Percentiles rank a stretch among this genome's conserved stretches.
These are phyloP conservation scores for Parietichytrium sp. DNA, from an alignment of 108 stramenopile genomes.

Conservation along the genomic window DNA sequence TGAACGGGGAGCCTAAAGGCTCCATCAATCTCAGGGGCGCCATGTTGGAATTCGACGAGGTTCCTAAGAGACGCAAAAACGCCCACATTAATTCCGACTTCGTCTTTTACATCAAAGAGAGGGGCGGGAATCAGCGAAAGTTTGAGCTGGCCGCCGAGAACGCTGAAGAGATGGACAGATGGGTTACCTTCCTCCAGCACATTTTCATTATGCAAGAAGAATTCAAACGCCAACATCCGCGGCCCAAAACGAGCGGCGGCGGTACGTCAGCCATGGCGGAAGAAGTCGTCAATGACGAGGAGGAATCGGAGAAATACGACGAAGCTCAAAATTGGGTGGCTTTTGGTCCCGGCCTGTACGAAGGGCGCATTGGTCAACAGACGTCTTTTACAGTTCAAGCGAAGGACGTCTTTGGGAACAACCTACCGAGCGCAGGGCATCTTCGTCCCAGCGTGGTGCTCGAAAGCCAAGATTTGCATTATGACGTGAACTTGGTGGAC, in stretches of 20 bases:
- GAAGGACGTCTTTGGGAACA: not conserved
- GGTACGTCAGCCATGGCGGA: too few species aligned
- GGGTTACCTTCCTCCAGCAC: not conserved
- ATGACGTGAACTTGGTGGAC: not conserved
- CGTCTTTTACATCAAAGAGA: conserved; percentile 14
- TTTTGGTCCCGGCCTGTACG: not conserved
- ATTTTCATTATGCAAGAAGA: too few species aligned
- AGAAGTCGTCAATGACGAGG: conserved; percentile 29
- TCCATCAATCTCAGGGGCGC: not conserved
- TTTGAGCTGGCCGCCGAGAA: not conserved
- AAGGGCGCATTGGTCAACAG: not conserved
- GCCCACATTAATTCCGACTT: not conserved
- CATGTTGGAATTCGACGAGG: not conserved
- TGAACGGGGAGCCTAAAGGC: not conserved
- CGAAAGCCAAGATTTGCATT: conserved; percentile 21
- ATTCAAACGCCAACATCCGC: not conserved
- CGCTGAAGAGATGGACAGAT: not conserved
- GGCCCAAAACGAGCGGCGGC: not conserved
- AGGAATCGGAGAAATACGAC: not conserved
- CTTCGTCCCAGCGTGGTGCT: not conserved
- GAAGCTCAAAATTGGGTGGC: not conserved
- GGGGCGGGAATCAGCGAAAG: not conserved
- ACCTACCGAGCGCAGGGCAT: not conserved
- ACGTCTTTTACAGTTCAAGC: conserved; percentile 1
- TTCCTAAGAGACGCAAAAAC: not conserved